A percentile compares a stretch with the other conserved stretches of the same genome.
Conservation (phyloP, 2,329 filamentous ascomycete species). For the Aureobasidium namibiae region DNA sequence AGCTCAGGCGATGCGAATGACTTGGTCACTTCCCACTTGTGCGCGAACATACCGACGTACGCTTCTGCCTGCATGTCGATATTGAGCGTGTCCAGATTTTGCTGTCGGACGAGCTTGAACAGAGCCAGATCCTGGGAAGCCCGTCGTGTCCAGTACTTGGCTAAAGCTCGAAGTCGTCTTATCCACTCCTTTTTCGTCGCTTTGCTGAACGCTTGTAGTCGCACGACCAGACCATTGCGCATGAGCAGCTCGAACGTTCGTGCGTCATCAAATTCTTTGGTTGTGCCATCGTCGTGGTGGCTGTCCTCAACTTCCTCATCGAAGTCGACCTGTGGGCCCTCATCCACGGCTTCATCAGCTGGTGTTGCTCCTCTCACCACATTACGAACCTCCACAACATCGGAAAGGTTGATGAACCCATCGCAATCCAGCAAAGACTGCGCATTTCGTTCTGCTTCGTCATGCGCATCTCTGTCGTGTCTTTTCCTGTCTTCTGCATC, state of each 20-base stretch:
- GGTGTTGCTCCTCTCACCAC: slow-evolving; percentile 43
- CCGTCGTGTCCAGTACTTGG: slow-evolving; percentile 55
- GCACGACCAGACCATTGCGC: slow-evolving; percentile 53
- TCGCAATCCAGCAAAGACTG: slow-evolving; percentile 53
- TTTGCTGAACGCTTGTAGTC: slow-evolving; percentile 48
- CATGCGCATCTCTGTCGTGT: slow-evolving; percentile 51
- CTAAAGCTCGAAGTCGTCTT: slow-evolving; percentile 46
- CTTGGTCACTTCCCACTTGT: slow-evolving; percentile 60
- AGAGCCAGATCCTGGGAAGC: slow-evolving; percentile 48
- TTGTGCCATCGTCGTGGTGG: slow-evolving; percentile 44
- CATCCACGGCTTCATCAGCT: slow-evolving; percentile 45
- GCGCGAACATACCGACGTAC: slow-evolving; percentile 55
- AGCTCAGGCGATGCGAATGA: slow-evolving; percentile 54
- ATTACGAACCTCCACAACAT: slow-evolving; percentile 49
- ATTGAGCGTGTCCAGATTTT: slow-evolving; percentile 51
- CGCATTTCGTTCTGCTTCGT: slow-evolving; percentile 50
- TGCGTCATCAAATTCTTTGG: slow-evolving; percentile 46
- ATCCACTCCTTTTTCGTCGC: slow-evolving; percentile 55
- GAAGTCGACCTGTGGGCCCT: slow-evolving; percentile 49
- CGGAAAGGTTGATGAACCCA: slow-evolving; percentile 54
- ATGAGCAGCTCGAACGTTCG: slow-evolving; percentile 55
- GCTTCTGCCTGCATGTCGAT: slow-evolving; percentile 61
- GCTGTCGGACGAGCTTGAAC: slow-evolving; percentile 47
- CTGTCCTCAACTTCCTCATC: slow-evolving; percentile 38
- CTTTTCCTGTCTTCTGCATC: slow-evolving; percentile 38